Evolutionary conservation across 257 asterid species (phyloP).

Genomic region (Ocimum tenuiflorum): DNA sequence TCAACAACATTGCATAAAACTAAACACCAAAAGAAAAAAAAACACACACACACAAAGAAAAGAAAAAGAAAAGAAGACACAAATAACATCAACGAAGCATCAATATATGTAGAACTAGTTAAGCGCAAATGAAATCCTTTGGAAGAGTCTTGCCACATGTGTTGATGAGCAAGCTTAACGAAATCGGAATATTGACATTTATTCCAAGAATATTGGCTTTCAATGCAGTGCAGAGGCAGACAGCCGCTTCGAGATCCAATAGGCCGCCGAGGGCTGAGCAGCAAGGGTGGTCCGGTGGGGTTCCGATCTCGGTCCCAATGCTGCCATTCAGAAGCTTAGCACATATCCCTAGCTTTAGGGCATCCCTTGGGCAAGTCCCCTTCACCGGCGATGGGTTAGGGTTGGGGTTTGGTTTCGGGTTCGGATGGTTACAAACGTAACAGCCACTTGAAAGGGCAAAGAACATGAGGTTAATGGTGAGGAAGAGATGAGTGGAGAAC

Average conservation of each 20-base stretch:
- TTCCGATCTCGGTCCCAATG: slow-evolving; percentile 46
- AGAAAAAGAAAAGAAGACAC: too few relatives aligned
- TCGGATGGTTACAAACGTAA: slow-evolving; percentile 31
- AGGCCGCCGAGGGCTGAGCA: slow-evolving; percentile 59
- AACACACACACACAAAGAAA: too few relatives aligned
- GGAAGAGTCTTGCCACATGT: slow-evolving; percentile 61
- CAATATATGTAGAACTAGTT: not conserved
- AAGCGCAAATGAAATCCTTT: slow-evolving; percentile 60
- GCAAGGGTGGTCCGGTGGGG: slow-evolving; percentile 60
- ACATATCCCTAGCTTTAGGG: slow-evolving; percentile 54
- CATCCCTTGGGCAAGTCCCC: slow-evolving; percentile 62
- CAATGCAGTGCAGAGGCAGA: slow-evolving; percentile 73
- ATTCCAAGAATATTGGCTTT: slow-evolving; percentile 66
- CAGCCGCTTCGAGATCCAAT: slow-evolving; percentile 57
- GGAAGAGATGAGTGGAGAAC: slow-evolving; percentile 30
- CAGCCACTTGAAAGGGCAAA: slow-evolving; percentile 42
- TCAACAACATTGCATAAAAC: too few relatives aligned
- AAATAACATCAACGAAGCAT: not conserved
- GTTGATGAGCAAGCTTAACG: slow-evolving; percentile 57
- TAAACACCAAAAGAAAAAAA: too few relatives aligned
- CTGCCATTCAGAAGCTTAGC: slow-evolving; percentile 52
- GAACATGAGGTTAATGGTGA: slow-evolving; percentile 37
- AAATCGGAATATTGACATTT: slow-evolving; percentile 55
- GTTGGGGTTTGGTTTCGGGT: slow-evolving; percentile 23
- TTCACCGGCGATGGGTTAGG: slow-evolving; percentile 32